Conservation (phyloP, 2,329 filamentous ascomycete species). For the Onygena corvina region DNA sequence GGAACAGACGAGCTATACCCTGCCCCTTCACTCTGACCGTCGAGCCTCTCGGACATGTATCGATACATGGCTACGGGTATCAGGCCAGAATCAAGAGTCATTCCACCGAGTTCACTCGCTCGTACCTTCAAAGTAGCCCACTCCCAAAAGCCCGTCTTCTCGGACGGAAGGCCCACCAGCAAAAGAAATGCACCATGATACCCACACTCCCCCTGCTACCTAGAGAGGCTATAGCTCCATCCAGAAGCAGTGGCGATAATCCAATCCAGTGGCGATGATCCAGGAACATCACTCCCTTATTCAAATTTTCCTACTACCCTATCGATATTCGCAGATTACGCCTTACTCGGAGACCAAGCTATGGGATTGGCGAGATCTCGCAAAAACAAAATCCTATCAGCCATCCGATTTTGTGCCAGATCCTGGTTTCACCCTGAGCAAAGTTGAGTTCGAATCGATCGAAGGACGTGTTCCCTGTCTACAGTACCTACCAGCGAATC, state of each 20-base stretch:
- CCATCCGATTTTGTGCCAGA: not conserved
- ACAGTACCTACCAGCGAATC: not conserved
- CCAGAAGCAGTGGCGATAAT: constrained; percentile 1
- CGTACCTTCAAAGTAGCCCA: constrained; percentile 1
- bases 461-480: not conserved
- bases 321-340: not conserved
- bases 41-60: not conserved
- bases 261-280: not conserved
- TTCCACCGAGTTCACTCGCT: not conserved
- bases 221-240: not conserved
- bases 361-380: not conserved
- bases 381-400: not conserved
- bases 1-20: not conserved
- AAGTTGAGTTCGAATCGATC: not conserved
- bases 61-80: not conserved
- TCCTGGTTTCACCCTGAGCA: not conserved
- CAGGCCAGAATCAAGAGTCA: not conserved
- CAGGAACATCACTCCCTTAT: not conserved
- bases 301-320: not conserved
- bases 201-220: not conserved
- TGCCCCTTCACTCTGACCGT: not conserved
- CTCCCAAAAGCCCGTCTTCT: not conserved
- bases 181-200: not conserved
- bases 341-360: not conserved
- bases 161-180: not conserved